A percentile compares a stretch with the other conserved stretches of the same genome.
phyloP scores from a whole-genome alignment of 2,329 filamentous ascomycete species.

The Alternaria arbusti region DNA sequence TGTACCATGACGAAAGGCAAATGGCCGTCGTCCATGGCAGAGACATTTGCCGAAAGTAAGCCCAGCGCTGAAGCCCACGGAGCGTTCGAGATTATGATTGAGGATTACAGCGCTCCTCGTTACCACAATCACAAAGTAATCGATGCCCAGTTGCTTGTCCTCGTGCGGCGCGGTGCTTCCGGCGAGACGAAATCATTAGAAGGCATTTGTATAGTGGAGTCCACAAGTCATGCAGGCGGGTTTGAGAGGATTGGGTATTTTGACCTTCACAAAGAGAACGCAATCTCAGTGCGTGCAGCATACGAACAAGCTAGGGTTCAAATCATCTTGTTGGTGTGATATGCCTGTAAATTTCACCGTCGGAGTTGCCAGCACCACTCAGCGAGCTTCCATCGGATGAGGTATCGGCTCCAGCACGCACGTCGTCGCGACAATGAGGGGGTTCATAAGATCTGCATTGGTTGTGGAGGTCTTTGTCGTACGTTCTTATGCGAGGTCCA shows the following conservation, averaged over 20 bases:
- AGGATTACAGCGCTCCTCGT: rapidly evolving
- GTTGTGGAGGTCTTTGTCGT: neutral
- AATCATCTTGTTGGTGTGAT: neutral
- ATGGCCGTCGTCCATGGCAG: neutral
- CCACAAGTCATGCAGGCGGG: neutral
- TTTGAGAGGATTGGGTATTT: neutral
- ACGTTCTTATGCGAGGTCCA: neutral
- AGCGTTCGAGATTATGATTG: neutral
- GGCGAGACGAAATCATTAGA: too few species aligned
- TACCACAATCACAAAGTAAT: neutral
- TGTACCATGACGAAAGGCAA: neutral
- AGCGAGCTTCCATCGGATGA: neutral
- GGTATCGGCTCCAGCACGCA: neutral
- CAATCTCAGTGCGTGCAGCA: neutral
- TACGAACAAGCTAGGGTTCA: neutral
- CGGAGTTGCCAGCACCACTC: neutral
- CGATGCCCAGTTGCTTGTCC: neutral
- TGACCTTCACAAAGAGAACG: rapidly evolving
- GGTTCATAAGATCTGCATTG: neutral
- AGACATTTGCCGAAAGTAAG: too few species aligned
- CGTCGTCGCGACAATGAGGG: neutral
- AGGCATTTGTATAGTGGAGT: neutral
- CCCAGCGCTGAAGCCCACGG: neutral
- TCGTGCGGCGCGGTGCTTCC: neutral
- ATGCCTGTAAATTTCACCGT: neutral